Conservation (phyloP, 768 basidiomycete genomes). For the Pleurotus eryngii region DNA sequence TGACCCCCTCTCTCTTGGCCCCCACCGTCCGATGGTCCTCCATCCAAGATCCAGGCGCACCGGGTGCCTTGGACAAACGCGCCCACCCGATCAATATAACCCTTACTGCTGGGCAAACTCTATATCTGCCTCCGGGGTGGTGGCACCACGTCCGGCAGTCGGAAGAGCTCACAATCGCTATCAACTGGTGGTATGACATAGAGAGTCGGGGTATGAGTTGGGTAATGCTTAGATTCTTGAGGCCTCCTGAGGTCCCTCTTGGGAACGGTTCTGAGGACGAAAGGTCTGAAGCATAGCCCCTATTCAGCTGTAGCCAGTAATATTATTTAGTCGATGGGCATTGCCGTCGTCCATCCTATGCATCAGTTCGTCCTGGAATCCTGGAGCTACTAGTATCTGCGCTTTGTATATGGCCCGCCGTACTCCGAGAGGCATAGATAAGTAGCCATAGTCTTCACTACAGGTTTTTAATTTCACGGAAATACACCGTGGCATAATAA, state of each 20-base stretch:
- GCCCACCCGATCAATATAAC: slow-evolving; percentile 67
- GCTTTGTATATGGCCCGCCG: too few relatives aligned
- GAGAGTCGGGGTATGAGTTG: slow-evolving; percentile 70
- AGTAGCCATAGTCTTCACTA: too few relatives aligned
- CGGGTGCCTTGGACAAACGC: slow-evolving; percentile 42
- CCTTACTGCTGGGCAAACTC: slow-evolving; percentile 67
- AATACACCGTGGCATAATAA: too few relatives aligned
- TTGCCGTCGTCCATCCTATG: too few relatives aligned
- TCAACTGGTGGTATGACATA: slow-evolving; percentile 91
- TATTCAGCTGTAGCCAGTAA: too few relatives aligned
- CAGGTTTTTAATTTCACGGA: too few relatives aligned
- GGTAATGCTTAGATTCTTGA: slow-evolving; percentile 63
- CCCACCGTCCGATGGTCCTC: slow-evolving; percentile 81
- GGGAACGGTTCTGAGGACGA: slow-evolving; percentile 23
- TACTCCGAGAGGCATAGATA: too few relatives aligned
- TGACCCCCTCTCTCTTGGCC: slow-evolving; percentile 26
- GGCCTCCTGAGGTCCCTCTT: slow-evolving; percentile 34
- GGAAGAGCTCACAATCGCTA: slow-evolving; percentile 57
- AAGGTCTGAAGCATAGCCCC: too few relatives aligned
- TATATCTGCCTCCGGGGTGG: slow-evolving; percentile 93
- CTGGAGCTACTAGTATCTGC: too few relatives aligned
- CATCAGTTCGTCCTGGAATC: too few relatives aligned
- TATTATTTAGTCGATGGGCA: too few relatives aligned
- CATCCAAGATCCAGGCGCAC: slow-evolving; percentile 52
- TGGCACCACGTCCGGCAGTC: slow-evolving; percentile 87